Percentiles rank a stretch among this genome's conserved stretches.
Evolutionary conservation across 202 grass and related monocot species (phyloP).

Genomic region (Miscanthus sacchariflorus): DNA sequence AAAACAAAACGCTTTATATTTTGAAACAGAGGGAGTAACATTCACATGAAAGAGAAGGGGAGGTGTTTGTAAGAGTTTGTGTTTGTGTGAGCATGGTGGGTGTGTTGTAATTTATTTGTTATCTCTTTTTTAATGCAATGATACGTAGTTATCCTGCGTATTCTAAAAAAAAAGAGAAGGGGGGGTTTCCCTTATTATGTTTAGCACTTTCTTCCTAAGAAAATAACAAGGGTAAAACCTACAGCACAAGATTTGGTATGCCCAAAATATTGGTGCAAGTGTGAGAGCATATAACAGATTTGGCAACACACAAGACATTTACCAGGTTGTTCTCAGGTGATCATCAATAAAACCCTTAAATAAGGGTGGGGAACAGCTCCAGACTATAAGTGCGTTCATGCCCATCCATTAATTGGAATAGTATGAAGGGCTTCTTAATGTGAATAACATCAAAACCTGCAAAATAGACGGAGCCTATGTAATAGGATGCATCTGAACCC

Average conservation of each 20-base stretch:
- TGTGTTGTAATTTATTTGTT: no score
- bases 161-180: no score
- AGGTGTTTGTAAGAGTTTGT: no score
- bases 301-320: constrained; percentile 15
- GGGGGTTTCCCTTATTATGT: not conserved
- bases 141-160: no score
- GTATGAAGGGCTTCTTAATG: constrained; percentile 68
- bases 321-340: constrained; percentile 83
- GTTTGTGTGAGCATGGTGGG: no score
- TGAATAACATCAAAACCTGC: constrained; percentile 77
- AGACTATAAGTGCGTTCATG: constrained; percentile 92
- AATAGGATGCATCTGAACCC: not conserved
- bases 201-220: not conserved
- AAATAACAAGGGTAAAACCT: not conserved
- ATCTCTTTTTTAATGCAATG: no score
- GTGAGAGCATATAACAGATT: not conserved
- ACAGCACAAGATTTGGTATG: not conserved
- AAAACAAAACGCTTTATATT: no score
- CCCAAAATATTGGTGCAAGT: not conserved
- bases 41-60: constrained; percentile 61
- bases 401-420: constrained; percentile 89
- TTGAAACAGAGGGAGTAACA: constrained; percentile 16
- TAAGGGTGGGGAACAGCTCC: constrained; percentile 75
- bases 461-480: constrained; percentile 12
- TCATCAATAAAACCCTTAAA: constrained; percentile 90